Percentiles rank a stretch among this genome's conserved stretches.
Conservation (phyloP, 1,284 basidiomycete species). For the Lentinula novae-zelandiae region DNA sequence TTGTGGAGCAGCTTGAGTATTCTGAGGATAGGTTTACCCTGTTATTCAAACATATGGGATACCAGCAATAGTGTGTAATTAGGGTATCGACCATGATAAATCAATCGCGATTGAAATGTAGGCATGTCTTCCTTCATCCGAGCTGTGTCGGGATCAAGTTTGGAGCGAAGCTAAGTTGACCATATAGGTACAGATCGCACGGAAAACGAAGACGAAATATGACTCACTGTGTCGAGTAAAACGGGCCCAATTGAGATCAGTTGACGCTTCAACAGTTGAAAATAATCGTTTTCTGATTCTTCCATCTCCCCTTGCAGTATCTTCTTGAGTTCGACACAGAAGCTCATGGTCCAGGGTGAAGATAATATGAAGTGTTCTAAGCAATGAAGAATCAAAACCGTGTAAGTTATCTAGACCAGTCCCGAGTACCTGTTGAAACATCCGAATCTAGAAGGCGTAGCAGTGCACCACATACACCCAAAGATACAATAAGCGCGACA, state of each 20-base stretch:
- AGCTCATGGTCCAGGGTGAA: constrained; percentile 49
- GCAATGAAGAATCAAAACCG: neutral
- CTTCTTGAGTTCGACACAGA: constrained; percentile 25
- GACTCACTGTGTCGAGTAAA: constrained; percentile 11
- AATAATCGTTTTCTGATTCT: neutral
- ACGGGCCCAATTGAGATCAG: constrained; percentile 1
- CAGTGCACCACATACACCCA: constrained; percentile 48
- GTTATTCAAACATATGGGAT: neutral
- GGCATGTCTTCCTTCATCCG: neutral
- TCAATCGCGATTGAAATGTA: neutral
- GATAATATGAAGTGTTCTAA: constrained; percentile 30
- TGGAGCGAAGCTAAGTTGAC: neutral
- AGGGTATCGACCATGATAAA: constrained; percentile 5
- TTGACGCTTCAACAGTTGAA: constrained; percentile 3
- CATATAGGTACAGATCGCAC: neutral
- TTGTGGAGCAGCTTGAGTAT: neutral
- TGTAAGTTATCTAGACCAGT: neutral
- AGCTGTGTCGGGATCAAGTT: neutral
- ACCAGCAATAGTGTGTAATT: constrained; percentile 3
- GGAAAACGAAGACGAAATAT: neutral
- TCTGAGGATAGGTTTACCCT: neutral
- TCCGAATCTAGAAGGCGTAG: constrained; percentile 25
- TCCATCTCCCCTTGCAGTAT: constrained; percentile 1
- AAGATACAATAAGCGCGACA: constrained; percentile 44
- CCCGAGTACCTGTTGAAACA: constrained; percentile 29